These are phyloP conservation scores for Amphirosellinia nigrospora DNA, from an alignment of 495 filamentous ascomycete genomes.

Conservation along the genomic window DNA sequence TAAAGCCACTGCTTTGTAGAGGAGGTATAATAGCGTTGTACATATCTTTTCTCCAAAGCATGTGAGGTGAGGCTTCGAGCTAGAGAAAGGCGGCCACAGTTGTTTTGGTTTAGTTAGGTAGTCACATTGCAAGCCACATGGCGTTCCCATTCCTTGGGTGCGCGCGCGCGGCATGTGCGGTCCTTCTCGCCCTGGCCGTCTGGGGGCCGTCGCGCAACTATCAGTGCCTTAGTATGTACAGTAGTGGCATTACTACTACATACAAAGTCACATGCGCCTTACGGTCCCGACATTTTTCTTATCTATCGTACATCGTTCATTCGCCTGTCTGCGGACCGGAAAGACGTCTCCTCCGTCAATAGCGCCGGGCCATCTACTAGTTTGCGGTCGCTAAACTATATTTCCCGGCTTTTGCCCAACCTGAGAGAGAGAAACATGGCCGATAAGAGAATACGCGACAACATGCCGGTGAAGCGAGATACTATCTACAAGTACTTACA, in stretches of 20 bases:
- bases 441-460: background rate
- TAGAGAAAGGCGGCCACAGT: too few species aligned
- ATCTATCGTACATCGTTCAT: background rate
- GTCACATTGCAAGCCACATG: conserved; percentile 11
- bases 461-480: background rate
- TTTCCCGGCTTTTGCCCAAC: background rate
- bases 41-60: background rate
- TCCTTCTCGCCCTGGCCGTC: conserved; percentile 16
- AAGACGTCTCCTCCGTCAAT: background rate
- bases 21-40: background rate
- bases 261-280: conserved; percentile 4
- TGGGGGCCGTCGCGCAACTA: conserved; percentile 6
- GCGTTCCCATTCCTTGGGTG: background rate
- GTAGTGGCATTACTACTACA: background rate
- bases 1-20: background rate
- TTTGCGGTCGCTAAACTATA: background rate
- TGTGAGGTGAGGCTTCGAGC: conserved; percentile 4
- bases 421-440: background rate
- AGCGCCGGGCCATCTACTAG: conserved; percentile 7
- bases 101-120: too few species aligned
- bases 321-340: background rate
- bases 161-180: conserved; percentile 5
- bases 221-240: background rate
- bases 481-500: too few species aligned
- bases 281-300: background rate